Percentiles rank a stretch among this genome's conserved stretches.
phyloP scores from a whole-genome alignment of 2,329 filamentous ascomycete genomes.

The Aspergillus pseudotamarii region DNA sequence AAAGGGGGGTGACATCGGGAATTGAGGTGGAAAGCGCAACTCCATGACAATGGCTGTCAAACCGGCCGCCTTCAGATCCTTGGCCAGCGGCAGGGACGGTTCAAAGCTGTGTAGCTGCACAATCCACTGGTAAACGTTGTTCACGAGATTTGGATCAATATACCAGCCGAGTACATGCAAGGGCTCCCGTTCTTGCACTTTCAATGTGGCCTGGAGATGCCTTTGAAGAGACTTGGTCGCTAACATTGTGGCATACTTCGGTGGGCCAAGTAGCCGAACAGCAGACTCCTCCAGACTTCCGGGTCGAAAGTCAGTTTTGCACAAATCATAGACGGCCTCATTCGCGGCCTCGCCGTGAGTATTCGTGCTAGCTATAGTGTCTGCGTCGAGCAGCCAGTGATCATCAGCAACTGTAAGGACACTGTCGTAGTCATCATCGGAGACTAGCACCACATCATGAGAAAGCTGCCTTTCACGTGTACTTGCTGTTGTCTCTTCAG shows the following conservation, averaged over 20 bases:
- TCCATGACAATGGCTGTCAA: constrained; percentile 75
- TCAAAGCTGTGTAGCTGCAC: constrained; percentile 87
- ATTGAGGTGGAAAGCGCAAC: constrained; percentile 76
- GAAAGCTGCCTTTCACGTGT: not conserved
- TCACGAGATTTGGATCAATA: constrained; percentile 67
- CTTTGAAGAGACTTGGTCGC: constrained; percentile 66
- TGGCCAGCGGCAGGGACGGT: constrained; percentile 65
- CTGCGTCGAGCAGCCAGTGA: constrained; percentile 42
- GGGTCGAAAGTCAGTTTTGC: constrained; percentile 65
- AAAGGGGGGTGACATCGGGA: constrained; percentile 79
- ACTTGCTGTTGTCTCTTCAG: not conserved
- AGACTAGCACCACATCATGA: not conserved
- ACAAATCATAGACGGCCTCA: not conserved
- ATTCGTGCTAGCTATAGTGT: constrained; percentile 27
- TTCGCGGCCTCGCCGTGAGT: constrained; percentile 11
- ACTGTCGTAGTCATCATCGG: constrained; percentile 48
- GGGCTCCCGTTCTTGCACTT: constrained; percentile 63
- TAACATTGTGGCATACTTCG: constrained; percentile 63
- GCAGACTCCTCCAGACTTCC: constrained; percentile 64
- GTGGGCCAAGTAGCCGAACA: constrained; percentile 67
- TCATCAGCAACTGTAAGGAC: constrained; percentile 55
- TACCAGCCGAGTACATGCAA: constrained; percentile 79
- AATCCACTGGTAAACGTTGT: constrained; percentile 88
- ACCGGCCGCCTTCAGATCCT: constrained; percentile 68
- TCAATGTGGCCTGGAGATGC: constrained; percentile 66